Evolutionary conservation across 169 alveolate genomes (phyloP), one percentile per base, ranked within the genome.

Genomic region (Nephromyces sp.): DNA sequence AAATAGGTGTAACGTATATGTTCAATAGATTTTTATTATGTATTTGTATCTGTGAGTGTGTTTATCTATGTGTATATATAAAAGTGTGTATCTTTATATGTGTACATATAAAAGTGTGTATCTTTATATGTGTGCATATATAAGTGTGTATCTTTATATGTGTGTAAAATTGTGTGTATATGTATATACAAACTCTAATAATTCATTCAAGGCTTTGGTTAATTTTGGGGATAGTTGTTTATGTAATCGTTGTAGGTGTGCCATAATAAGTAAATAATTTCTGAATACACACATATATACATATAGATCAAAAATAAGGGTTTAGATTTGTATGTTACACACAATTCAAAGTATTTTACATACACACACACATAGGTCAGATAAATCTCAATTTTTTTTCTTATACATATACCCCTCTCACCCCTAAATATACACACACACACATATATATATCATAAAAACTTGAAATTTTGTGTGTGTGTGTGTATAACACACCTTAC

Each of bases 181-280:
- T n/a, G n/a, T n/a, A n/a, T n/a, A n/a, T n/a, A 61, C 79, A 25
- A 32, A 73, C 79, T 65, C 68, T 1, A 73, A 65, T 6, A 73
- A 74, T 69, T 87, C 86, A 65, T 82, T 68, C 72, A 79, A 74
- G 52, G 75, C 81, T 28, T 72, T 75, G 68, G 73, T 67, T 64
- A 89, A 82, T 52, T 82, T 72, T 0, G 84, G 85, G 35, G 89
- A 70, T 83, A 81, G 77, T 32, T 82, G 73, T 32, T 83, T 86
- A 22, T 87, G 85, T 61, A 80, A 78, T 33, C 92, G 83, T 83
- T 89, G 90, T 90, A 86, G 81, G 85, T 89, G 95, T 24, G 89
- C 91, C 68, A 86, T 71, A 31, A 89, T 78, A 62, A 89, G 78
- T 53, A 80, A 76, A 66, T 83, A 83, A 72, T 89, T 89, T 68